A percentile compares a stretch with the other conserved stretches of the same genome.
These are phyloP conservation scores for Coniferiporia weirii DNA, from an alignment of 1,284 basidiomycete species.

Conservation along the genomic window DNA sequence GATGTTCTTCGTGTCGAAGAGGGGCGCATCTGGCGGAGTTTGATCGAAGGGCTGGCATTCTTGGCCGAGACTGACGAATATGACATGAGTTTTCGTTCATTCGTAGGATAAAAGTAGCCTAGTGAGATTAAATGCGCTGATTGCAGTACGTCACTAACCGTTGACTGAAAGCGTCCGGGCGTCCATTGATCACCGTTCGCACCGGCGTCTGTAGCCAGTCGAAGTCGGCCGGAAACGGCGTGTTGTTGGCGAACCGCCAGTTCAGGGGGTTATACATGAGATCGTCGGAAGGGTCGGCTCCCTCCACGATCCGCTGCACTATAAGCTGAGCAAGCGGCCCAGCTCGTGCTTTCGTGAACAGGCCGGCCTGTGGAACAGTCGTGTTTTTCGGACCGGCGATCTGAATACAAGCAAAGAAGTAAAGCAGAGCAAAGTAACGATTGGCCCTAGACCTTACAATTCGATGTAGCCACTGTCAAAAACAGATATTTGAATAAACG, in stretches of 20 bases:
- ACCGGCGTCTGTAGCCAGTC: constrained; percentile 45
- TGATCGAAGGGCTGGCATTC: constrained; percentile 52
- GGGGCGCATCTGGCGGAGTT: constrained; percentile 37
- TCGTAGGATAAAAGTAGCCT: constrained; percentile 1
- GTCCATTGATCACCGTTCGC: constrained; percentile 40
- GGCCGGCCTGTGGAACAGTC: constrained; percentile 52
- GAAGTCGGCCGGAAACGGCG: constrained; percentile 35
- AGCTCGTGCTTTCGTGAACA: constrained; percentile 48
- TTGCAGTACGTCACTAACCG: constrained; percentile 28
- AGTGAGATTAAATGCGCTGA: constrained; percentile 1
- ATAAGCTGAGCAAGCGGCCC: constrained; percentile 48
- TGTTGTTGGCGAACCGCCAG: constrained; percentile 47
- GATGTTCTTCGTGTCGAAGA: constrained; percentile 50
- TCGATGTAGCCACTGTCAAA: constrained; percentile 51
- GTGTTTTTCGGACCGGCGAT: constrained; percentile 48
- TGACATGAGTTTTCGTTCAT: background rate
- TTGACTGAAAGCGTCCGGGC: constrained; percentile 44
- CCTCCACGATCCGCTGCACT: constrained; percentile 38
- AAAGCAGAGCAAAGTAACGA: background rate
- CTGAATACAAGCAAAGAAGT: constrained; percentile 25
- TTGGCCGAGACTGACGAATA: constrained; percentile 40
- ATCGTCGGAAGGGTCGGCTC: constrained; percentile 40
- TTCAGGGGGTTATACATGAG: constrained; percentile 47
- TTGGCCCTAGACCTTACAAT: constrained; percentile 37
- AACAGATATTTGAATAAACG: constrained; percentile 11